A percentile compares a stretch with the other conserved stretches of the same genome.
phyloP scores from a whole-genome alignment of 768 basidiomycete species.

The Rhodotorula diobovata region DNA sequence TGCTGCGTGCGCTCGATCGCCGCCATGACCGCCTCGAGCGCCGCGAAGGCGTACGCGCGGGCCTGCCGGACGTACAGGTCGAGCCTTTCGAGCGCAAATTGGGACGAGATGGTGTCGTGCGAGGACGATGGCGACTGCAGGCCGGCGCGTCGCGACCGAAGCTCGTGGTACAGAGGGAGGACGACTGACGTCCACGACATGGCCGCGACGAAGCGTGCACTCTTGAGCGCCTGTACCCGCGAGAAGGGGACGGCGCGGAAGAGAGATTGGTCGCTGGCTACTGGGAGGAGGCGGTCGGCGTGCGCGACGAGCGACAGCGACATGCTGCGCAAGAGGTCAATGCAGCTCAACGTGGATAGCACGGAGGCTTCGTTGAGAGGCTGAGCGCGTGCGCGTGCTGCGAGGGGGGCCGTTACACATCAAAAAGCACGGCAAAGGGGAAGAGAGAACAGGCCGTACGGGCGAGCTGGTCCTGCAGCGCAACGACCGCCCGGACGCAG shows the following conservation, averaged over 20 bases:
- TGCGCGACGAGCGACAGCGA: background rate
- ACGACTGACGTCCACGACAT: background rate
- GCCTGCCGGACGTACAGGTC: background rate
- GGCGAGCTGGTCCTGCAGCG: too few species aligned
- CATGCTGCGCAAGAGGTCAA: background rate
- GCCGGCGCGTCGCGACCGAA: background rate
- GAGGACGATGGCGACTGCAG: too few species aligned
- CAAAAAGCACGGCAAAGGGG: too few species aligned
- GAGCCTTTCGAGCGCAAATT: background rate
- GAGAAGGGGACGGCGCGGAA: background rate
- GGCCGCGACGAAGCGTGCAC: background rate
- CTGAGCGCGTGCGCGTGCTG: too few species aligned
- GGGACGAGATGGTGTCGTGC: background rate
- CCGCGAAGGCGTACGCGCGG: background rate
- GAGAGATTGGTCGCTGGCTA: background rate
- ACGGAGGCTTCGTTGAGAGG: too few species aligned
- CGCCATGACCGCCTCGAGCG: background rate
- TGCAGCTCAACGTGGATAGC: too few species aligned
- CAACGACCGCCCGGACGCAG: too few species aligned
- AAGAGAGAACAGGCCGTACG: too few species aligned
- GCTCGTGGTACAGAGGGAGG: background rate
- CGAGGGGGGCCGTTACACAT: too few species aligned
- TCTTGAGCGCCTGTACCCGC: background rate
- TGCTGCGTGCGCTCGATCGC: background rate
- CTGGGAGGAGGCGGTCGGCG: background rate